phyloP scores from a whole-genome alignment of 148 eudicot species.

The Talinum fruticosum region DNA sequence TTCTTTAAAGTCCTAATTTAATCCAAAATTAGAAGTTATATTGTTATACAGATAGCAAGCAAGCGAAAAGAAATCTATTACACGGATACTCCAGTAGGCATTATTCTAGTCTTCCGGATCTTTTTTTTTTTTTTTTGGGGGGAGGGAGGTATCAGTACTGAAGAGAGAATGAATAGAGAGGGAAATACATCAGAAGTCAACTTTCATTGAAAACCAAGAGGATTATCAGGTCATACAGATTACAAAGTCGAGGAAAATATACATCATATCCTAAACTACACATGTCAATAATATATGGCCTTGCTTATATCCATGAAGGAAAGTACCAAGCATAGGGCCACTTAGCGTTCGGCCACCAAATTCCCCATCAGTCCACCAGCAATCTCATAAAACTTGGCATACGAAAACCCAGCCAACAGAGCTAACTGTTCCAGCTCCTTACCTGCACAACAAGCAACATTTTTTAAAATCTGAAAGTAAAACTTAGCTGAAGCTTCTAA shows the following conservation, averaged over 20 bases:
- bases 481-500: neutral
- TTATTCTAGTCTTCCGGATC: neutral
- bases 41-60: neutral
- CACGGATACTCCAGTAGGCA: neutral
- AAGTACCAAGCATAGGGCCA: conserved; percentile 3
- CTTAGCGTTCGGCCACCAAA: conserved; percentile 63
- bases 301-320: conserved; percentile 22
- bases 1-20: neutral
- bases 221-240: neutral
- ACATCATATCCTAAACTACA: conserved; percentile 10
- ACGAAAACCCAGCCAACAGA: conserved; percentile 56
- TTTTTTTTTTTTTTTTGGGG: no score
- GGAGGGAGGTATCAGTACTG: neutral
- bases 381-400: conserved; percentile 65
- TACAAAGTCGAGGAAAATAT: neutral
- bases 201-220: neutral
- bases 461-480: neutral
- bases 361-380: conserved; percentile 87
- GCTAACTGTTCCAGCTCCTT: conserved; percentile 80
- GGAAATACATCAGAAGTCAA: neutral
- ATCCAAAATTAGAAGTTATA: no score
- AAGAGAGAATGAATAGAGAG: conserved; percentile 10
- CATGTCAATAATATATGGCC: neutral
- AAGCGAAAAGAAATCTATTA: neutral
- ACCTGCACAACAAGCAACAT: conserved; percentile 40